A percentile compares a stretch with the other conserved stretches of the same genome.
Conservation (phyloP, 176 grass and related monocot species). For the Phyllostachys edulis region DNA sequence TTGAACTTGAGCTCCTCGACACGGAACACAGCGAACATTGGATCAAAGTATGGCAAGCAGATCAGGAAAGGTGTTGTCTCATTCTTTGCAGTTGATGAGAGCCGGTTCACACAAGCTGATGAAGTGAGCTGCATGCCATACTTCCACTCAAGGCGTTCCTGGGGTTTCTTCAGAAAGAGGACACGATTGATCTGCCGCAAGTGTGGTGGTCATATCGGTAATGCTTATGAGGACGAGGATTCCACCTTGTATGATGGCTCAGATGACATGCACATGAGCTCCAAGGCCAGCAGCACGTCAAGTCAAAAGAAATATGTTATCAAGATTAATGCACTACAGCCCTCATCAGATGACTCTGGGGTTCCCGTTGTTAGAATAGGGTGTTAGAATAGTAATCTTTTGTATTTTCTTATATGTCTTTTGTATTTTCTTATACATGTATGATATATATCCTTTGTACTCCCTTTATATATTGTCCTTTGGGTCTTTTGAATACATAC, state of each 20-base stretch:
- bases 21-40: slow-evolving; percentile 61
- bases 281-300: slow-evolving; percentile 12
- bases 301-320: slow-evolving; percentile 60
- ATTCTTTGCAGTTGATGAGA: slow-evolving; percentile 51
- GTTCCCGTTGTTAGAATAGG: too few species aligned
- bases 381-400: too few species aligned
- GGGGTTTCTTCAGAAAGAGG: slow-evolving; percentile 58
- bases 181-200: slow-evolving; percentile 59
- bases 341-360: slow-evolving; percentile 35
- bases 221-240: slow-evolving; percentile 45
- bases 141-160: slow-evolving; percentile 49
- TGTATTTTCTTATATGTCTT: too few species aligned
- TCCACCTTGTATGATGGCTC: slow-evolving; percentile 25
- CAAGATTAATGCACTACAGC: slow-evolving; percentile 62
- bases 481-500: too few species aligned
- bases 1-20: slow-evolving; percentile 69
- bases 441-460: too few species aligned
- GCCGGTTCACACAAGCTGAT: slow-evolving; percentile 55
- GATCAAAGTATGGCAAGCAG: slow-evolving; percentile 64
- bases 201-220: slow-evolving; percentile 50
- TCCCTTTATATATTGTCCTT: too few species aligned
- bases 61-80: slow-evolving; percentile 70
- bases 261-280: slow-evolving; percentile 14
- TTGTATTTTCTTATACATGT: too few species aligned
- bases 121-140: slow-evolving; percentile 61